These are phyloP conservation scores for bread wheat (Triticum aestivum) DNA, from an alignment of 176 grass and related monocot genomes.

Conservation along the genomic window DNA sequence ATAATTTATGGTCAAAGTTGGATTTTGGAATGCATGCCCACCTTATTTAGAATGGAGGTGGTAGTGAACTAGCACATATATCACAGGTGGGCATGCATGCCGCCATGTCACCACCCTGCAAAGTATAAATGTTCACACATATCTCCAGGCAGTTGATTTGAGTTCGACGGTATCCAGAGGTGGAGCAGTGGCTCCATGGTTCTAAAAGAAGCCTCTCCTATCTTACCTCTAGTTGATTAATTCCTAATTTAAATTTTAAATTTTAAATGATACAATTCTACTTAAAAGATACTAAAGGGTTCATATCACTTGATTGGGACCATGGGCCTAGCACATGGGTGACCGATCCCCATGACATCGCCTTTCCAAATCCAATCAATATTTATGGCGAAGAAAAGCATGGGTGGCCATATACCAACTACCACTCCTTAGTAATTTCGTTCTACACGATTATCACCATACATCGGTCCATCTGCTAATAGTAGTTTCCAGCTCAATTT, in stretches of 20 bases:
- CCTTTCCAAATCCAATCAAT: not conserved
- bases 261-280: not conserved
- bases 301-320: not conserved
- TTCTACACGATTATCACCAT: not conserved
- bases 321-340: not conserved
- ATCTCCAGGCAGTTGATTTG: not conserved
- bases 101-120: no score
- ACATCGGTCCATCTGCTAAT: not conserved
- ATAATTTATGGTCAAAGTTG: no score
- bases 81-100: not conserved
- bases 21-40: no score
- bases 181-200: not conserved
- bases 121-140: no score
- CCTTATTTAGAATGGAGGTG: no score
- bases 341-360: not conserved
- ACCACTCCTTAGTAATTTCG: not conserved
- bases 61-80: not conserved
- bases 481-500: not conserved
- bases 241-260: not conserved
- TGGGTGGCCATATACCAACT: not conserved
- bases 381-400: conserved; percentile 1
- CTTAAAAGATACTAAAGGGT: not conserved
- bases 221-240: not conserved
- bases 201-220: not conserved
- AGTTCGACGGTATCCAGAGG: not conserved